Conservation (phyloP, 2,329 filamentous ascomycete genomes). For the Xylariaceae sp. region DNA sequence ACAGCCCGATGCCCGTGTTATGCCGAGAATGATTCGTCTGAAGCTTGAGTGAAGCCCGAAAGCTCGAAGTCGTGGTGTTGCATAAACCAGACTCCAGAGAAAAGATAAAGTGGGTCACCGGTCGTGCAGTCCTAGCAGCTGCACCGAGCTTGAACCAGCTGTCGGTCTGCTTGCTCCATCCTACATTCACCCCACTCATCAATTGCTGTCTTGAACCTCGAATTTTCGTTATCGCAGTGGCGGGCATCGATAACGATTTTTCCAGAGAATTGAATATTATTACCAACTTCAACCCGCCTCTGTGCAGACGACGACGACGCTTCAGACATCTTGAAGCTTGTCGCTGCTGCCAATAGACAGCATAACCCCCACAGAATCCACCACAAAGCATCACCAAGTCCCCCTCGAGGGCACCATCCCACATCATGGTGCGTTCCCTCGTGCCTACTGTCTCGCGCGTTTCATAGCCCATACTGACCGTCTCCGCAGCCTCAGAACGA, state of each 20-base stretch:
- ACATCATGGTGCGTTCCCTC: conserved; percentile 18
- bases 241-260: too few species aligned
- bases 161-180: too few species aligned
- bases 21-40: background rate
- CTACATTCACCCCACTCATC: background rate
- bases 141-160: background rate
- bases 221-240: background rate
- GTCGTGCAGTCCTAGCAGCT: background rate
- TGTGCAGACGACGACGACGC: too few species aligned
- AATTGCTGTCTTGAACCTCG: background rate
- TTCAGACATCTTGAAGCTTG: too few species aligned
- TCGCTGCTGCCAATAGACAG: background rate
- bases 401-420: conserved; percentile 23
- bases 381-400: conserved; percentile 12
- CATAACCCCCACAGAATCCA: background rate
- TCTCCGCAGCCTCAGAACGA: conserved; percentile 69
- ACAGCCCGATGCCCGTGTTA: background rate
- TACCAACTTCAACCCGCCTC: too few species aligned
- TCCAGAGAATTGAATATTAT: too few species aligned
- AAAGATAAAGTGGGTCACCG: conserved; percentile 1
- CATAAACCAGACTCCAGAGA: background rate
- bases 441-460: background rate
- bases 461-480: too few species aligned
- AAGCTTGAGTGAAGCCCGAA: background rate
- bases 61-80: background rate